These are phyloP conservation scores for Colletotrichum higginsianum DNA, from an alignment of 2,329 filamentous ascomycete genomes.

Conservation along the genomic window DNA sequence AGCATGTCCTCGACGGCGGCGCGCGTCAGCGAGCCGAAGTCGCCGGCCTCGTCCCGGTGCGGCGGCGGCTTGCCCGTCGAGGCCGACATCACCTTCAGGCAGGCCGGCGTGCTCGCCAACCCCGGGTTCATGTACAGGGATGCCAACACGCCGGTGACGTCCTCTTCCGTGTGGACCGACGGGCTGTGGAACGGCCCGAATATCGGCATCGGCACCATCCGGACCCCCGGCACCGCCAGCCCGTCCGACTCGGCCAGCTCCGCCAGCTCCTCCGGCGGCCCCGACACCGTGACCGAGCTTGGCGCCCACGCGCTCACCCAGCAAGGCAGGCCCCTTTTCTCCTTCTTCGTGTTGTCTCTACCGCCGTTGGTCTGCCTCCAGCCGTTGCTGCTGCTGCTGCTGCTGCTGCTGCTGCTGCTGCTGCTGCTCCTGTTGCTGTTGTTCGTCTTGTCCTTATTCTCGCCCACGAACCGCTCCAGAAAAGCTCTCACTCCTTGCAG, in stretches of 20 bases:
- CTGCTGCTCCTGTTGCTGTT: neutral
- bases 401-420: neutral
- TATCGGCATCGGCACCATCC: constrained; percentile 18
- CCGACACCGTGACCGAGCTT: constrained; percentile 23
- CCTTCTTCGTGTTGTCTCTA: neutral
- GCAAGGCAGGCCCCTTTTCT: neutral
- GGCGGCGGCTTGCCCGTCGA: neutral
- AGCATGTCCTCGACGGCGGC: constrained; percentile 18
- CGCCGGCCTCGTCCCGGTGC: neutral
- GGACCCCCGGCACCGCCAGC: constrained; percentile 16
- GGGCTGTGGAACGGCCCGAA: constrained; percentile 27
- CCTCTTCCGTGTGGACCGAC: constrained; percentile 2
- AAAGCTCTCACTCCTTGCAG: neutral
- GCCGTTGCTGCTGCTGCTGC: neutral
- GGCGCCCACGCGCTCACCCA: constrained; percentile 21
- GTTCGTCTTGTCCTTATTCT: neutral
- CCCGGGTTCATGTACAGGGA: neutral
- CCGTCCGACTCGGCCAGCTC: constrained; percentile 11
- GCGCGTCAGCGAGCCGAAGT: constrained; percentile 16
- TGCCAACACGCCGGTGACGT: neutral
- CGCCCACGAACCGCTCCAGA: neutral
- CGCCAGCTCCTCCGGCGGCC: constrained; percentile 12
- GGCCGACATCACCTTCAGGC: neutral
- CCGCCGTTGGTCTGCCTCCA: neutral
- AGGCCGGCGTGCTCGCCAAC: neutral